Evolutionary conservation across 768 basidiomycete genomes (phyloP).

Genomic region (Trametes meyenii): DNA sequence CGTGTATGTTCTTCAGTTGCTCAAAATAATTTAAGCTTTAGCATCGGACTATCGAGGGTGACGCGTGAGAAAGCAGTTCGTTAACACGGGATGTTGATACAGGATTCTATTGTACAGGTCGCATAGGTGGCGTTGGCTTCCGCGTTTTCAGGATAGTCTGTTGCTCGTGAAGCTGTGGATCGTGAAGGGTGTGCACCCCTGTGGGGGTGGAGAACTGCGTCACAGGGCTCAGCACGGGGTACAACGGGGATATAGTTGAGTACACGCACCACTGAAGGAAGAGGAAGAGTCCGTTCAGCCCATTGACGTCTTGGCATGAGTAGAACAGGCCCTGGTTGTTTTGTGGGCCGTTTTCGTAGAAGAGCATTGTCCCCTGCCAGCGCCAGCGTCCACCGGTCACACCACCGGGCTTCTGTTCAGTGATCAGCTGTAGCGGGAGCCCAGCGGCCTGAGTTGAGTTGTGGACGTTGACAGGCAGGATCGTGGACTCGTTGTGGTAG

Average conservation of each 20-base stretch:
- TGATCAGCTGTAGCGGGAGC: conserved; percentile 51
- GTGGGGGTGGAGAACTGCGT: conserved; percentile 40
- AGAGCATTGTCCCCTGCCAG: conserved; percentile 58
- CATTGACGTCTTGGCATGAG: conserved; percentile 39
- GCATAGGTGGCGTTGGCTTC: neutral
- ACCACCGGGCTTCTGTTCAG: conserved; percentile 42
- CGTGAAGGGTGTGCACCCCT: conserved; percentile 45
- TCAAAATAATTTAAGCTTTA: conserved; percentile 15
- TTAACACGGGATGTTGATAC: conserved; percentile 6
- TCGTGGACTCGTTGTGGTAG: conserved; percentile 56
- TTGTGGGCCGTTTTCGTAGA: conserved; percentile 46
- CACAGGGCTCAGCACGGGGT: neutral
- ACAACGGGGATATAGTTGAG: neutral
- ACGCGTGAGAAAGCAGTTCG: neutral
- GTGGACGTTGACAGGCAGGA: conserved; percentile 55
- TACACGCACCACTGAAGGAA: conserved; percentile 47
- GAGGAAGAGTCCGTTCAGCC: conserved; percentile 49
- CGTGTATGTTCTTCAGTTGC: conserved; percentile 14
- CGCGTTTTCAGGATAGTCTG: conserved; percentile 10
- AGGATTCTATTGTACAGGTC: neutral
- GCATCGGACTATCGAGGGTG: neutral
- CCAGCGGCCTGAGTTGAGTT: conserved; percentile 49
- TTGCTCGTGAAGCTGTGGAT: conserved; percentile 45
- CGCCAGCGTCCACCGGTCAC: conserved; percentile 52
- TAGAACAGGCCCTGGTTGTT: conserved; percentile 52